These are phyloP conservation scores for Mycena sanguinolenta DNA, from an alignment of 768 basidiomycete species.

Conservation along the genomic window DNA sequence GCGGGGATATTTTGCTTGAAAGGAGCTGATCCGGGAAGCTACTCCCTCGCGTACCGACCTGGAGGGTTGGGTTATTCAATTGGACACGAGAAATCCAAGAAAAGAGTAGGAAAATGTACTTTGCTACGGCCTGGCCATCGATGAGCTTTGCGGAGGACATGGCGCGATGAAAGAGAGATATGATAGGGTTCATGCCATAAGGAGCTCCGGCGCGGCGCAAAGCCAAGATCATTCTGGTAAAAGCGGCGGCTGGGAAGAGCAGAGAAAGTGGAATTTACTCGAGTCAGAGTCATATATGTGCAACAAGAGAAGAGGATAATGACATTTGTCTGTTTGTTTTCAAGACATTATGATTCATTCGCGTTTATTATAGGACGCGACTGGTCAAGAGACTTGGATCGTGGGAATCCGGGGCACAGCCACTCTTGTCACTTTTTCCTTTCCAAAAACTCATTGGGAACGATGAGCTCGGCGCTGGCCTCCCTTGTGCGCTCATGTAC, in stretches of 20 bases:
- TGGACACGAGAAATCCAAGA: constrained; percentile 21
- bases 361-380: too few species aligned
- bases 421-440: constrained; percentile 7
- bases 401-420: not conserved
- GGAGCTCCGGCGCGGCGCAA: constrained; percentile 20
- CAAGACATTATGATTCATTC: too few species aligned
- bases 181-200: constrained; percentile 24
- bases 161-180: constrained; percentile 32
- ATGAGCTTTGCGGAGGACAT: constrained; percentile 69
- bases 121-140: constrained; percentile 88
- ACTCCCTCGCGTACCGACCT: constrained; percentile 88
- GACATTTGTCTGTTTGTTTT: not conserved
- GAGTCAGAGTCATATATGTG: constrained; percentile 3
- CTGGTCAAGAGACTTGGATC: too few species aligned
- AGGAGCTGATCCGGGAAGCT: constrained; percentile 72
- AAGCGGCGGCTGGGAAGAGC: not conserved
- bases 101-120: constrained; percentile 61
- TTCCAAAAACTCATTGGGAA: constrained; percentile 8
- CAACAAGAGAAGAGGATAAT: not conserved
- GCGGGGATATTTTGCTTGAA: constrained; percentile 80
- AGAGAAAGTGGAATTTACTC: not conserved
- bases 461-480: constrained; percentile 68
- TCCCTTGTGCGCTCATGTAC: constrained; percentile 72
- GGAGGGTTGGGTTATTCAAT: constrained; percentile 35
- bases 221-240: not conserved